Evolutionary conservation across 192 early-diverging fungal genomes (phyloP), one percentile per base, ranked within the genome.

Genomic region (Coemansia pectinata): DNA sequence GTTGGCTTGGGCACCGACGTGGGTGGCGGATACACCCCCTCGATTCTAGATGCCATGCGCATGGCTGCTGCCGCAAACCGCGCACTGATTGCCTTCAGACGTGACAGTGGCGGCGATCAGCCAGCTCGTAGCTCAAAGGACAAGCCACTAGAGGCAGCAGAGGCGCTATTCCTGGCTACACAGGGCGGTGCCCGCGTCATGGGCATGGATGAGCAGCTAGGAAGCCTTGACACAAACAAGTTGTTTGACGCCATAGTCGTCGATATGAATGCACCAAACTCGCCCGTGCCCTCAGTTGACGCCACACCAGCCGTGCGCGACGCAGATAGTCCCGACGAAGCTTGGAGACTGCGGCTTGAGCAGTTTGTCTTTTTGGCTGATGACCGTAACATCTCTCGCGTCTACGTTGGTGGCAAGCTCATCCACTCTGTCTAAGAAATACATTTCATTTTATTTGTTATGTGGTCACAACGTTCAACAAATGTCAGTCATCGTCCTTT

Each of bases 1-100:
- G 91, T 96, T n/a, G 93, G 95, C 6, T 85, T 98, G 47, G 96
- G 96, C 36, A 98, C 94, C 11, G 96, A 98, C 78, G 91, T 95
- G 23, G 89, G 94, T 47, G 96, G 94, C 38, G 96, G 96, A 23
- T 95, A 89, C 73, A 79, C 89, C 4, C 91, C 93, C 23, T 92
- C 89, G 14, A 92, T 98, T 25, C 70, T 96, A 45, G 93, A 96
- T 67, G 91, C 93, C 42, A 92, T 97, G 76, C 90, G 96, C 40
- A 87, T 89, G 62, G 90, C 94, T 0, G 86, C 93, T 8, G 86
- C 88, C 4, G 90, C 91, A 27, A 91, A 88, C 44, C 90, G 92
- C 42, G 88, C 91, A n/a, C 60, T 76, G 34, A 67, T 73, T 48
- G 74, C 74, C 7, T 17, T 34, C 7, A 79, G 66, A 48, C 73